Evolutionary conservation across 352 stramenopile species (phyloP), one percentile per base, ranked within the genome.

Genomic region (Globisporangium camurandrum): DNA sequence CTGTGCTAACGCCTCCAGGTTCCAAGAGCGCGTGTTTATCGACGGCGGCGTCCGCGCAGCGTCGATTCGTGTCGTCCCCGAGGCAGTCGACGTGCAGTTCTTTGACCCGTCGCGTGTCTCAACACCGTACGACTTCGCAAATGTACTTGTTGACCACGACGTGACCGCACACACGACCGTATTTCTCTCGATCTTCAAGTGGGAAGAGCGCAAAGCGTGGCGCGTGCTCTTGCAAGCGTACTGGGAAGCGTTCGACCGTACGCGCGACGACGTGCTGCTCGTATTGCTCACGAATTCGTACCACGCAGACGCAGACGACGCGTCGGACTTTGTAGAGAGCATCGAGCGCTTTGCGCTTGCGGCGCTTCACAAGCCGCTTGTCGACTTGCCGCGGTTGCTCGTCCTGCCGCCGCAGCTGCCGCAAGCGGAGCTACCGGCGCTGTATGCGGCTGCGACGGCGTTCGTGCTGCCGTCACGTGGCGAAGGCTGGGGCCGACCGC

Each of bases 111-210:
- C 59, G 8, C 62, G 54, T 9, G 72, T 88, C 2, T 44, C 71
- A 11, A 23, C 51, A 16, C 46, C 67, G 8, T 90, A 84, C 28
- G 66, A 87, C 54, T 61, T 90, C 3, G 59, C 58, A 10, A n/a
- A n/a, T n/a, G n/a, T n/a, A n/a, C n/a, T n/a, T n/a, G n/a, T n/a
- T n/a, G n/a, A n/a, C n/a, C 59, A 57, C 1, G 61, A 79, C 23
- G 39, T 87, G 42, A 78, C 59, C 2, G 49, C 63, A 10, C 43
- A 61, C 22, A 90, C 81, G 8, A 85, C 69, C 0, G 73, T 94
- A n/a, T 97, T 93, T 39, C 62, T 97, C 22, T 95, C 84, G 19
- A 75, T 98, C 46, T 97, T 97, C 67, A 98, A 98, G 62, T 98
- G 87, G 81, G 92, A 98, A 54, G 68, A 89, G 38, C 70, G 91